A percentile compares a stretch with the other conserved stretches of the same genome.
These are phyloP conservation scores for Hylodesmum podocarpum DNA, from an alignment of 306 rosid genomes.

Conservation along the genomic window DNA sequence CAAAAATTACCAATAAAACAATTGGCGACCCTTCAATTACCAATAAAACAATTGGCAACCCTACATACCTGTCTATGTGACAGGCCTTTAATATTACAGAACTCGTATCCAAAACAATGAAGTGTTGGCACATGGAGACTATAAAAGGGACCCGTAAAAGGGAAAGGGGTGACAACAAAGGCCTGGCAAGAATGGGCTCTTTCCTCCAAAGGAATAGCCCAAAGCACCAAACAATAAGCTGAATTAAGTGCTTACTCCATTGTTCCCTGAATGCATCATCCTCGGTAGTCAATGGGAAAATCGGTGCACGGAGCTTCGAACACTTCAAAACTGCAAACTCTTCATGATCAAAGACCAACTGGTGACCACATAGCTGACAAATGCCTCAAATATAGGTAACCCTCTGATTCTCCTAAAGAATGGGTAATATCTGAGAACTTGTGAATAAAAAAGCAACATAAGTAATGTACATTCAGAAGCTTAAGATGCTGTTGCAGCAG, in stretches of 20 bases:
- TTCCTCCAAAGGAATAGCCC: slow-evolving; percentile 26
- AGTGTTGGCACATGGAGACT: background rate
- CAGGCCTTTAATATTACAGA: slow-evolving; percentile 40
- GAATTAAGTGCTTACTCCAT: slow-evolving; percentile 37
- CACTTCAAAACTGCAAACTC: slow-evolving; percentile 49
- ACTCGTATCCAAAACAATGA: slow-evolving; percentile 32
- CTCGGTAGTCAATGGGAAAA: slow-evolving; percentile 29
- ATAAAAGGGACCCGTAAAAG: background rate
- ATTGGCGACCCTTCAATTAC: slow-evolving; percentile 46
- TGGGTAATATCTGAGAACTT: slow-evolving; percentile 38
- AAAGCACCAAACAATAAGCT: slow-evolving; percentile 32
- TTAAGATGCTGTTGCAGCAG: slow-evolving; percentile 58
- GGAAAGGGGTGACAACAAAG: background rate
- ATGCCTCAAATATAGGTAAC: slow-evolving; percentile 46
- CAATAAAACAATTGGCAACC: slow-evolving; percentile 47
- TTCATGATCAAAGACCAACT: slow-evolving; percentile 29
- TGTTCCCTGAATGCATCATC: slow-evolving; percentile 36
- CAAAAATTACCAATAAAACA: slow-evolving; percentile 45
- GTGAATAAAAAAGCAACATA: slow-evolving; percentile 19
- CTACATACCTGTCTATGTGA: slow-evolving; percentile 47
- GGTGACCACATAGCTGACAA: slow-evolving; percentile 46
- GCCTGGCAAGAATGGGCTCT: slow-evolving; percentile 18
- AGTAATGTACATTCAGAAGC: slow-evolving; percentile 39
- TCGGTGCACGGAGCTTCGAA: slow-evolving; percentile 36
- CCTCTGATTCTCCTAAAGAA: slow-evolving; percentile 49